Percentiles rank a stretch among this genome's conserved stretches.
phyloP scores from a whole-genome alignment of 208 protist species.

The Herpetomonas tarakana region DNA sequence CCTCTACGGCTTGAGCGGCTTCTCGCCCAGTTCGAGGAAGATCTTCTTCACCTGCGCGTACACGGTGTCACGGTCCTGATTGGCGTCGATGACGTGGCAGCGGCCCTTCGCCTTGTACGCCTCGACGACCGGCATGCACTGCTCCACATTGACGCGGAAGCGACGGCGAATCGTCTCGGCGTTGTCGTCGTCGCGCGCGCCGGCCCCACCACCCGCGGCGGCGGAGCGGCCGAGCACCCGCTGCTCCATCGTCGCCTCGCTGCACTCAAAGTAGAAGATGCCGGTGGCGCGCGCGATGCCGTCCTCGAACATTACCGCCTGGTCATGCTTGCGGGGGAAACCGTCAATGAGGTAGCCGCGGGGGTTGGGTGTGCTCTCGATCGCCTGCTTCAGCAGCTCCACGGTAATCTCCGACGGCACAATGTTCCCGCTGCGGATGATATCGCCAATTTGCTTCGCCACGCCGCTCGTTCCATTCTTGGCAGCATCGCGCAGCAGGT shows the following conservation, averaged over 20 bases:
- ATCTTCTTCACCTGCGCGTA: constrained; percentile 51
- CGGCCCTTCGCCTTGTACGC: constrained; percentile 59
- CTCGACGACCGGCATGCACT: constrained; percentile 86
- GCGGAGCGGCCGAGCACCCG: constrained; percentile 53
- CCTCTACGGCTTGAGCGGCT: constrained; percentile 15
- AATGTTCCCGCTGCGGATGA: constrained; percentile 70
- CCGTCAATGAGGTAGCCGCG: constrained; percentile 87
- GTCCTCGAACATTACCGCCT: constrained; percentile 86
- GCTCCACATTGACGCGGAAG: constrained; percentile 73
- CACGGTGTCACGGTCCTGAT: constrained; percentile 56
- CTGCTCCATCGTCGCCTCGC: constrained; percentile 65
- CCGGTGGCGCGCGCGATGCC: constrained; percentile 49
- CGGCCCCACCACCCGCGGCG: constrained; percentile 9
- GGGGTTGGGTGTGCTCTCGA: constrained; percentile 51
- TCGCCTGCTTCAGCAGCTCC: constrained; percentile 62
- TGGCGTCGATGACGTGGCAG: constrained; percentile 65
- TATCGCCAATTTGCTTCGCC: constrained; percentile 67
- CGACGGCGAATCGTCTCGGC: constrained; percentile 63
- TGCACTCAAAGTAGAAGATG: constrained; percentile 84
- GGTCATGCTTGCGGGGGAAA: constrained; percentile 85
- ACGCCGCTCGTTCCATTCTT: constrained; percentile 52
- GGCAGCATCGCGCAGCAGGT: constrained; percentile 78
- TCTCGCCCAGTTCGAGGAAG: constrained; percentile 50
- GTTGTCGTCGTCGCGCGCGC: constrained; percentile 76
- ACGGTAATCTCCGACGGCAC: constrained; percentile 89